A percentile compares a stretch with the other conserved stretches of the same genome.
Evolutionary conservation across 1,284 basidiomycete genomes (phyloP).

Genomic region (Phellopilus nigrolimitatus): DNA sequence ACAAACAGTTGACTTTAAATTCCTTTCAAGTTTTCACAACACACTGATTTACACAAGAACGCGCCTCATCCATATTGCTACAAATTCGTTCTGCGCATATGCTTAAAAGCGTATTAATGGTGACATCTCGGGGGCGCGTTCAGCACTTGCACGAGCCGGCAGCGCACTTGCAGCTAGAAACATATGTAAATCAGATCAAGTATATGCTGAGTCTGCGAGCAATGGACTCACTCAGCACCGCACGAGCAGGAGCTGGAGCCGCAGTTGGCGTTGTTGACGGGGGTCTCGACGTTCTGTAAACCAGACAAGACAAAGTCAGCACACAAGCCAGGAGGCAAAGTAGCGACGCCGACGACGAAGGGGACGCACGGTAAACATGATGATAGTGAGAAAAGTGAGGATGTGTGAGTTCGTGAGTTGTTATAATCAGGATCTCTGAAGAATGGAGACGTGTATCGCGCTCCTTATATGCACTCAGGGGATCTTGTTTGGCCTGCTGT

Average conservation of each 20-base stretch:
- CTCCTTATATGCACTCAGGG: slow-evolving; percentile 15
- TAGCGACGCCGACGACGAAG: neutral
- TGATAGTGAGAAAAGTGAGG: neutral
- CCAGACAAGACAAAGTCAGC: no score
- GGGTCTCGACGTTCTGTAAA: slow-evolving; percentile 39
- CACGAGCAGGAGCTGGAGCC: slow-evolving; percentile 47
- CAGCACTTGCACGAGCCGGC: slow-evolving; percentile 59
- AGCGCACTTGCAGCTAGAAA: slow-evolving; percentile 51
- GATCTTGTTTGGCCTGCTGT: no score
- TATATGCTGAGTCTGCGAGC: neutral
- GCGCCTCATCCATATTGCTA: no score
- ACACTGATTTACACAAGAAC: no score
- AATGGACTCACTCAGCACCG: slow-evolving; percentile 43
- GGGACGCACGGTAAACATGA: slow-evolving; percentile 18
- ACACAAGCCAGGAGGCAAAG: neutral
- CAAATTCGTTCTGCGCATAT: no score
- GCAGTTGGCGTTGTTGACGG: slow-evolving; percentile 43
- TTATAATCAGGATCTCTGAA: neutral
- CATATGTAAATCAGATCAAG: neutral
- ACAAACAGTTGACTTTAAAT: no score
- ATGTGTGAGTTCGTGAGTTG: no score
- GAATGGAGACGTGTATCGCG: neutral
- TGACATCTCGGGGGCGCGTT: no score
- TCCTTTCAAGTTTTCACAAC: no score
- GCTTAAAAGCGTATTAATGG: no score